phyloP scores from a whole-genome alignment of 2,329 filamentous ascomycete species.

The Clarireedia paspali region DNA sequence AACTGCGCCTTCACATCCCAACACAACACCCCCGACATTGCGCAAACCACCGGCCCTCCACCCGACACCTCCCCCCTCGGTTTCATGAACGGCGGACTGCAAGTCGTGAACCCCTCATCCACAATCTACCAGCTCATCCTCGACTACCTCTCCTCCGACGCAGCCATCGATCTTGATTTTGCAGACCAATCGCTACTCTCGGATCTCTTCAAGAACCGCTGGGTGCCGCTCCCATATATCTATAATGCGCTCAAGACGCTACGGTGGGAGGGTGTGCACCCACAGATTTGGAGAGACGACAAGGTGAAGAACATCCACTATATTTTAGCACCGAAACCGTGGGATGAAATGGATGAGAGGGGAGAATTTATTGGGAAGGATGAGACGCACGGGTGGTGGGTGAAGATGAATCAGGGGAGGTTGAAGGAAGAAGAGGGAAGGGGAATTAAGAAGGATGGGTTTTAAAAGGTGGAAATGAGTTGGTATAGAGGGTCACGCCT shows the following conservation, averaged over 20 bases:
- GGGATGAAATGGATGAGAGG: conserved; percentile 42
- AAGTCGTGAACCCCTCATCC: conserved; percentile 46
- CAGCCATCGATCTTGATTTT: conserved; percentile 43
- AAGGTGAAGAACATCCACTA: conserved; percentile 55
- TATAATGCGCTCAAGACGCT: conserved; percentile 59
- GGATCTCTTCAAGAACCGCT: conserved; percentile 46
- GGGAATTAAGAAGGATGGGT: conserved; percentile 22
- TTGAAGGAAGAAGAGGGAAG: conserved; percentile 28
- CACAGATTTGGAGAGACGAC: conserved; percentile 49
- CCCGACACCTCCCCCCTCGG: conserved; percentile 41
- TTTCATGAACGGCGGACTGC: conserved; percentile 49
- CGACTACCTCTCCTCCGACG: conserved; percentile 38
- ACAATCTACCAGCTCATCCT: conserved; percentile 43
- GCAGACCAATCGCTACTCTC: conserved; percentile 53
- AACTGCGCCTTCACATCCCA: conserved; percentile 54
- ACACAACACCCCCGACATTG: conserved; percentile 38
- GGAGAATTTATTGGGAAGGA: conserved; percentile 35
- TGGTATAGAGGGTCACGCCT: too few relatives aligned
- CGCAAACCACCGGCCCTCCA: conserved; percentile 39
- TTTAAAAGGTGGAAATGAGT: conserved; percentile 5
- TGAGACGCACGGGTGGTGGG: conserved; percentile 50
- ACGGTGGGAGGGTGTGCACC: conserved; percentile 44
- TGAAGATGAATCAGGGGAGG: conserved; percentile 39
- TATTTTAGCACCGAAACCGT: conserved; percentile 54
- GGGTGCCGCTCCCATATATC: conserved; percentile 50